These are phyloP conservation scores for Coemansia sp. DNA, from an alignment of 192 early-diverging fungal genomes.

Conservation along the genomic window DNA sequence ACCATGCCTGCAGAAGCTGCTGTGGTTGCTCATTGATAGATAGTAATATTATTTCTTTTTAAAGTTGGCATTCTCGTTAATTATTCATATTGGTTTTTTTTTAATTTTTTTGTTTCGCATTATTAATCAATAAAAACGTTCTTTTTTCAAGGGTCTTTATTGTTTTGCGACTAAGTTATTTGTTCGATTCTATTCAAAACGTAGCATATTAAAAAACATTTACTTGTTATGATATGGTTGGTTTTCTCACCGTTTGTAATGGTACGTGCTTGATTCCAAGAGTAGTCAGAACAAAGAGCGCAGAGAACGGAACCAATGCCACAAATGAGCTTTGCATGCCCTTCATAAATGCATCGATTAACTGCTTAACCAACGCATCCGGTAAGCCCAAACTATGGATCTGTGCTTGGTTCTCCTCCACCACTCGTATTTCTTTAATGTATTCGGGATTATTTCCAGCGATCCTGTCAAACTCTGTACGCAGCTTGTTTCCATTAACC, in stretches of 20 bases:
- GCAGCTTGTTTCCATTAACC: constrained; percentile 6
- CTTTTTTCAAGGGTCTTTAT: too few relatives aligned
- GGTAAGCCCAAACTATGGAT: constrained; percentile 37
- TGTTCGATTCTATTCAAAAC: too few relatives aligned
- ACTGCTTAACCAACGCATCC: constrained; percentile 13
- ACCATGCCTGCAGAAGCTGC: background rate
- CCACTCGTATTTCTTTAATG: background rate
- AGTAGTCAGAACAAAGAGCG: constrained; percentile 11
- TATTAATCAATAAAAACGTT: too few relatives aligned
- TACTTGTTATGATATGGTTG: background rate
- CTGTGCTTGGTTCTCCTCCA: constrained; percentile 16
- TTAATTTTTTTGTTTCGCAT: background rate
- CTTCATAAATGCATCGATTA: constrained; percentile 36
- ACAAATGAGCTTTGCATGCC: constrained; percentile 36
- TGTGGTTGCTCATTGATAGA: too few relatives aligned
- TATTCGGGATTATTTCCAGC: constrained; percentile 5
- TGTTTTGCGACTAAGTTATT: too few relatives aligned
- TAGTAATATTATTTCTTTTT: too few relatives aligned
- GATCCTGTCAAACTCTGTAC: constrained; percentile 1
- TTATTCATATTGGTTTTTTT: background rate
- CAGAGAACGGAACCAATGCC: constrained; percentile 40
- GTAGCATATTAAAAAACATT: background rate
- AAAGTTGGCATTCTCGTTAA: too few relatives aligned
- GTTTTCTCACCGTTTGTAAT: constrained; percentile 19
- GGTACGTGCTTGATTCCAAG: constrained; percentile 18